Percentiles rank a stretch among this genome's conserved stretches.
Conservation (phyloP, 768 basidiomycete genomes). For the Leccinum obscurum region DNA sequence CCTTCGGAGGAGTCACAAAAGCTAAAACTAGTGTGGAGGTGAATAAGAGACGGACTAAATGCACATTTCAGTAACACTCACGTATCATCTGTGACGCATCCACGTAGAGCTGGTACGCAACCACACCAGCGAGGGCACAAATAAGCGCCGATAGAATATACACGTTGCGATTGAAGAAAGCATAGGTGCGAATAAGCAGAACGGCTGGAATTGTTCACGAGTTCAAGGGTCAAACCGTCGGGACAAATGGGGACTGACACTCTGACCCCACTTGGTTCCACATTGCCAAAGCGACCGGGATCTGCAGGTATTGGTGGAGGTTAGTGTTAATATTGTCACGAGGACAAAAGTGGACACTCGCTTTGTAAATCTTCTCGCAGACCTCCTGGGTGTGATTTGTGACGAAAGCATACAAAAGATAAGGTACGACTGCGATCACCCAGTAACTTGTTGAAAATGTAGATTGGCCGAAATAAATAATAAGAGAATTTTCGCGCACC, state of each 20-base stretch:
- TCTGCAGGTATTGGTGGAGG: constrained; percentile 39
- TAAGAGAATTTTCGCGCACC: constrained; percentile 46
- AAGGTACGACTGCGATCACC: constrained; percentile 80
- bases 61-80: constrained; percentile 34
- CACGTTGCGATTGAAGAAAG: constrained; percentile 79
- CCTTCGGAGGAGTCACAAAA: constrained; percentile 63
- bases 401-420: constrained; percentile 75
- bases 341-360: constrained; percentile 24
- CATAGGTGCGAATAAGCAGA: constrained; percentile 80
- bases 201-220: constrained; percentile 47
- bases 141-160: constrained; percentile 66
- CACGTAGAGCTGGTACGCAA: constrained; percentile 81
- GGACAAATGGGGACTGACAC: constrained; percentile 41
- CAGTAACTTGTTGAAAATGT: constrained; percentile 56
- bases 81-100: constrained; percentile 76
- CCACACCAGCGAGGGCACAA: constrained; percentile 66
- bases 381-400: constrained; percentile 61
- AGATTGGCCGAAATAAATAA: constrained; percentile 1
- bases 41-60: constrained; percentile 5
- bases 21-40: constrained; percentile 50
- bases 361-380: constrained; percentile 73
- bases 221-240: constrained; percentile 3
- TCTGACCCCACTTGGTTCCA: constrained; percentile 88
- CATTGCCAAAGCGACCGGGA: constrained; percentile 80
- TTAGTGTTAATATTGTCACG: background rate